Conservation (phyloP, 176 grass and related monocot genomes). For the Oryza meyeriana region DNA sequence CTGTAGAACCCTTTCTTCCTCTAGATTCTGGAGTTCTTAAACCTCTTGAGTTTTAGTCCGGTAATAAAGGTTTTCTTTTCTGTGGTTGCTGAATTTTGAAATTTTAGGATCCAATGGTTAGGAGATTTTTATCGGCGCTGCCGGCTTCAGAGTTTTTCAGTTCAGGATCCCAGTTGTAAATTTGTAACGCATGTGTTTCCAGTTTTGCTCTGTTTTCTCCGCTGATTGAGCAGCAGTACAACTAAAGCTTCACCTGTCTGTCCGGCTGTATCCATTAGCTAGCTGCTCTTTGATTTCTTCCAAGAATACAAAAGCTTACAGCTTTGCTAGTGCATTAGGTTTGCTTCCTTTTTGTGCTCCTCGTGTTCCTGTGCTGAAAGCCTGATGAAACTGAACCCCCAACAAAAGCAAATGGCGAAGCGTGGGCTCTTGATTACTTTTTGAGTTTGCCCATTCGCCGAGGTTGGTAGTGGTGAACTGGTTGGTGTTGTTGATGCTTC, state of each 20-base stretch:
- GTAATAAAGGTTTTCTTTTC: neutral
- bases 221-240: neutral
- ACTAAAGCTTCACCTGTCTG: neutral
- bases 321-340: neutral
- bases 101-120: neutral
- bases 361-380: neutral
- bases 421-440: slow-evolving; percentile 14
- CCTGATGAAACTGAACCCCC: neutral
- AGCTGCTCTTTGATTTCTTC: neutral
- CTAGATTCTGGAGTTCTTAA: neutral
- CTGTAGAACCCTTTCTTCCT: slow-evolving; percentile 4
- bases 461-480: slow-evolving; percentile 34
- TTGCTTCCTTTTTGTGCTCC: neutral
- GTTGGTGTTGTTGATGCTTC: neutral
- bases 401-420: neutral
- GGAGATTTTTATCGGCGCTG: neutral
- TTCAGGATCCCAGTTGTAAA: neutral
- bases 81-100: neutral
- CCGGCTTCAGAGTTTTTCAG: neutral
- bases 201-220: slow-evolving; percentile 21
- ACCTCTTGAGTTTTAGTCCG: neutral
- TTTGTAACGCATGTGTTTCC: neutral
- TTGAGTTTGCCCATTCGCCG: neutral
- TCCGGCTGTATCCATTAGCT: neutral
- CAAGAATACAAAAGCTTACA: neutral